Evolutionary conservation across 2,329 filamentous ascomycete genomes (phyloP).

Genomic region (Fusarium sp.): DNA sequence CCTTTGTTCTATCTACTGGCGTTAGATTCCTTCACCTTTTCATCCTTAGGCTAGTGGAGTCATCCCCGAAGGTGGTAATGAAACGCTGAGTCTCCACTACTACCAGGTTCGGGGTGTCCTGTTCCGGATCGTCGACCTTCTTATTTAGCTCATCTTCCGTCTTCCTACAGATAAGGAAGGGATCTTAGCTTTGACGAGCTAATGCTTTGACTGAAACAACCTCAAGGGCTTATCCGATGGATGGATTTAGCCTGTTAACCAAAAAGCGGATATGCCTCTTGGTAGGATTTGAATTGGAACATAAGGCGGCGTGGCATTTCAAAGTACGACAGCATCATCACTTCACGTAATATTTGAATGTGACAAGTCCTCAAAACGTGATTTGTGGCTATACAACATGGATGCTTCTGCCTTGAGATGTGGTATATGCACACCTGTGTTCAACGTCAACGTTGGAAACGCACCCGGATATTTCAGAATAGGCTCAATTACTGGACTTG

Average conservation of each 20-base stretch:
- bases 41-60: not conserved
- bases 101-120: constrained; percentile 12
- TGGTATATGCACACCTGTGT: not conserved
- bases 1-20: not conserved
- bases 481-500: constrained; percentile 11
- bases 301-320: not conserved
- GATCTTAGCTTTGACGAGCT: not conserved
- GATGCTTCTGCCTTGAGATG: too few relatives aligned
- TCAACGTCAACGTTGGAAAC: not conserved
- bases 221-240: constrained; percentile 4
- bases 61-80: not conserved
- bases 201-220: not conserved
- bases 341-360: not conserved
- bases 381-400: not conserved
- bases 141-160: constrained; percentile 14
- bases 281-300: not conserved
- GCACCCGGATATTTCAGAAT: not conserved
- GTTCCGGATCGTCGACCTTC: constrained; percentile 20
- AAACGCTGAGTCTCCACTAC: constrained; percentile 1
- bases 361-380: not conserved
- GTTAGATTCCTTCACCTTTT: not conserved
- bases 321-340: not conserved
- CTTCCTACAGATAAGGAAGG: constrained; percentile 13
- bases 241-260: constrained; percentile 12
- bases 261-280: constrained; percentile 2